Evolutionary conservation across 768 basidiomycete genomes (phyloP).

Genomic region (Mycena filopes): DNA sequence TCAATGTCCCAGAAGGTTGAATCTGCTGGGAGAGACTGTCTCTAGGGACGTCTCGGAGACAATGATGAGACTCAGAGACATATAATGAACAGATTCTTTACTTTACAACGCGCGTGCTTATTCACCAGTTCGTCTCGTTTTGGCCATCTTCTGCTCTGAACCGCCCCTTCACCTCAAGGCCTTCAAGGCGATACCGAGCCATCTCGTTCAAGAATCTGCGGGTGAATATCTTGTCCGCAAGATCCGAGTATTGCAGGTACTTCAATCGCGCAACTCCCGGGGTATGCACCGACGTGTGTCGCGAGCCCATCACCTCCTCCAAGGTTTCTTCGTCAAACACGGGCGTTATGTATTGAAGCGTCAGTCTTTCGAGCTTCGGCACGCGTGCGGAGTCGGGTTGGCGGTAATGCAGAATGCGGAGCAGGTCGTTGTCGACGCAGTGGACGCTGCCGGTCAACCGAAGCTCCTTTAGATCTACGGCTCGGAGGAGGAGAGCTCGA

Average conservation of each 20-base stretch:
- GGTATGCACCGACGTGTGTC: too few species aligned
- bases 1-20: too few species aligned
- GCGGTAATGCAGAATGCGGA: constrained; percentile 1
- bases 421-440: constrained; percentile 10
- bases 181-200: neutral
- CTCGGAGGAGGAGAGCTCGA: neutral
- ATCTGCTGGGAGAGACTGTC: too few species aligned
- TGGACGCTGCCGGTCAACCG: too few species aligned
- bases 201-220: neutral
- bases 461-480: too few species aligned
- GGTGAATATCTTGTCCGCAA: neutral
- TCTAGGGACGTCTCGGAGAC: too few species aligned
- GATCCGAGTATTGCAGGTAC: neutral
- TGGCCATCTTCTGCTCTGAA: too few species aligned
- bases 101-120: too few species aligned
- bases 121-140: too few species aligned
- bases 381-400: constrained; percentile 3
- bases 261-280: neutral
- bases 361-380: constrained; percentile 7
- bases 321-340: neutral
- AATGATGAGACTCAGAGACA: too few species aligned
- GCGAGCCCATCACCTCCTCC: neutral
- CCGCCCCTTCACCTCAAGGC: neutral
- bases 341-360: neutral
- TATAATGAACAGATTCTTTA: neutral